Conservation (phyloP, 306 rosid species). For the Biancaea sappan region DNA sequence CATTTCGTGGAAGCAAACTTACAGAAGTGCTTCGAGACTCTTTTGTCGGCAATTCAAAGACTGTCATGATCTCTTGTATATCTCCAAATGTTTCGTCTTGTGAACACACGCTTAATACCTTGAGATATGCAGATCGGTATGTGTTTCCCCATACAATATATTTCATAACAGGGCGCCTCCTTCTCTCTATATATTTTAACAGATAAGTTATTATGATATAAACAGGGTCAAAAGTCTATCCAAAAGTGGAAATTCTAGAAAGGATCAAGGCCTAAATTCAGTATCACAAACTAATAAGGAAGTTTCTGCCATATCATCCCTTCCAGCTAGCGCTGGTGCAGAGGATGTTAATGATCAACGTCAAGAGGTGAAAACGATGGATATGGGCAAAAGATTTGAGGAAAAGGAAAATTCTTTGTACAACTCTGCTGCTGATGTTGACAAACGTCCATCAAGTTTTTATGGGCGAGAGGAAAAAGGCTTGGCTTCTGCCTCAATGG, state of each 20-base stretch:
- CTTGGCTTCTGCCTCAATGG: constrained; percentile 49
- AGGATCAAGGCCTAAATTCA: constrained; percentile 69
- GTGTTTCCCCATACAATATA: constrained; percentile 27
- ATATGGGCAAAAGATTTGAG: constrained; percentile 51
- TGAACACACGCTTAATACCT: constrained; percentile 93
- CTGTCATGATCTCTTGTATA: constrained; percentile 97
- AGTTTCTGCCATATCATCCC: constrained; percentile 54
- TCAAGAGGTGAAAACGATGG: constrained; percentile 68
- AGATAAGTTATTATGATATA: constrained; percentile 27
- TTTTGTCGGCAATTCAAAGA: constrained; percentile 93
- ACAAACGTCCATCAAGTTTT: constrained; percentile 53
- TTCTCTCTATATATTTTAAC: constrained; percentile 32
- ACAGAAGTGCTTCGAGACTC: constrained; percentile 99
- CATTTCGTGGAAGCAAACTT: constrained; percentile 98
- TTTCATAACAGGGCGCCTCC: constrained; percentile 1
- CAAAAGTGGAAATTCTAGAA: constrained; percentile 81
- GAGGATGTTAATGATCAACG: constrained; percentile 63
- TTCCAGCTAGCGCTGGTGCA: constrained; percentile 50
- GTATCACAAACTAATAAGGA: constrained; percentile 59
- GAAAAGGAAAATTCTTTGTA: constrained; percentile 65
- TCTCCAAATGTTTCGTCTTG: constrained; percentile 98
- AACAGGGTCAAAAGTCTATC: constrained; percentile 96
- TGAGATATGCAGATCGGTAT: constrained; percentile 98
- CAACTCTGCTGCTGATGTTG: constrained; percentile 65
- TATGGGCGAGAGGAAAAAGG: constrained; percentile 64